Base-by-base conservation (phyloP, 2,329 filamentous ascomycete species). In the Lojkania enalia region DNA sequence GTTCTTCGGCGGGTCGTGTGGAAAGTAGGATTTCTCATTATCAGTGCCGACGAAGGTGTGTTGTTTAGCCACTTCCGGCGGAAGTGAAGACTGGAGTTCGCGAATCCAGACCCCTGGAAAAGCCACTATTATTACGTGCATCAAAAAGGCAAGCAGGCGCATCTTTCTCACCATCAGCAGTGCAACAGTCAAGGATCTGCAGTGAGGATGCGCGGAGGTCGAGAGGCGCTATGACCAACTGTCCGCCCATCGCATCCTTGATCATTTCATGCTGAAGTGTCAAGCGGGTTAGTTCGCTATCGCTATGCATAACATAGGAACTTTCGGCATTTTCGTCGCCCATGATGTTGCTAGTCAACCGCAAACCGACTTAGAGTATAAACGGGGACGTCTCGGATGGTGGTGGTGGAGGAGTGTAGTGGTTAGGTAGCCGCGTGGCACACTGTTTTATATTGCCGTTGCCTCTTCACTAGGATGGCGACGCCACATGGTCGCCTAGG, bases 21-120 rank as follows among this genome's bases (percentile, higher is more conserved):
- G 27, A 25, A 43, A 39, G n/a, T 20, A 16, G 6, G 18, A 15
- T 13, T 21, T 9, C 2, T 39, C 36, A 14, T 39, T 32, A 25
- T 45, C 42, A 4, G 42, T 45, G 4, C 42, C 42, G 19, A 39
- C 16, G 16, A 39, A 45, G 2, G 16, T 27, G 30, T 45, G 42
- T 11, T 11, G 9, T 14, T 14, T 15, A 2, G 15, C 23, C n/a
- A 27, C n/a, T 7, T 27, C n/a, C 7, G 23, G 23, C 9, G 27
- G 32, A 7, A 31, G 11, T 15, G 31, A 30, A 11, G 32, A 20
- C 9, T 13, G 12, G n/a, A 38, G 33, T 15, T 44, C 41, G 18
- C 31, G n/a, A 7, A 44, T 16, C 41, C 41, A 44, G n/a, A 21
- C 21, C 3, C 41, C 41, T 44, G 14, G 6, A n/a, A 4, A 11